phyloP scores from a whole-genome alignment of 345 rosid genomes.

The Eucalyptus caleyi region DNA sequence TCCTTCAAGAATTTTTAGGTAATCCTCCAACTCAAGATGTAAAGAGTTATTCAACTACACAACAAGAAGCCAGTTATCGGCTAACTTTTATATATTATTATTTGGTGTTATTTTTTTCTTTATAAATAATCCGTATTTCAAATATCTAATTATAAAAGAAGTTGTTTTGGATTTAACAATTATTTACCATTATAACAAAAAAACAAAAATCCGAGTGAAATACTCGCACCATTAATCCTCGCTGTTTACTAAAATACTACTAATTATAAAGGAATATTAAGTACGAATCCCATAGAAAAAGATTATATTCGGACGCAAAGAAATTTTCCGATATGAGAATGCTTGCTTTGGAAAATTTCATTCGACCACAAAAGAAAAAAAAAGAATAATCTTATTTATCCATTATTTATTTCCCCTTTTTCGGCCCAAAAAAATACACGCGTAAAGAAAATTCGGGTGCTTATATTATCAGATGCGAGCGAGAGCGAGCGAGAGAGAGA shows the following conservation, averaged over 20 bases:
- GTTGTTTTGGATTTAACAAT: rapidly evolving
- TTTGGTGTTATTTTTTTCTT: neutral
- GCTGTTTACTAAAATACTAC: neutral
- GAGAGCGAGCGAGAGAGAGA: neutral
- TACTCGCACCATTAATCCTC: neutral
- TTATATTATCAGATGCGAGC: neutral
- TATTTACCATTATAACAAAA: neutral
- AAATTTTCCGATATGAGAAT: neutral
- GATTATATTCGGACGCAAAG: neutral
- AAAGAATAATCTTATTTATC: neutral
- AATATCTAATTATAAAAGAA: neutral
- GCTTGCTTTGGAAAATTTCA: neutral
- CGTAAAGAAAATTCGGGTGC: neutral
- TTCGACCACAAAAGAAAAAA: neutral
- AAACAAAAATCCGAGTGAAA: neutral
- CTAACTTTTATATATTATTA: neutral
- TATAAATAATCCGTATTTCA: rapidly evolving
- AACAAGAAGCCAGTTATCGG: rapidly evolving
- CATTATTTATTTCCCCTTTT: neutral
- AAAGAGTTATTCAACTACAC: no score
- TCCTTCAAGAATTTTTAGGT: neutral
- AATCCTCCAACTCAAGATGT: neutral
- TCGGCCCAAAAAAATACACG: neutral
- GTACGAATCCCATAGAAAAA: neutral
- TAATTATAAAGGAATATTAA: neutral